Base-by-base conservation (phyloP, 257 asterid species). In the Parsonsia alboflavescens region DNA sequence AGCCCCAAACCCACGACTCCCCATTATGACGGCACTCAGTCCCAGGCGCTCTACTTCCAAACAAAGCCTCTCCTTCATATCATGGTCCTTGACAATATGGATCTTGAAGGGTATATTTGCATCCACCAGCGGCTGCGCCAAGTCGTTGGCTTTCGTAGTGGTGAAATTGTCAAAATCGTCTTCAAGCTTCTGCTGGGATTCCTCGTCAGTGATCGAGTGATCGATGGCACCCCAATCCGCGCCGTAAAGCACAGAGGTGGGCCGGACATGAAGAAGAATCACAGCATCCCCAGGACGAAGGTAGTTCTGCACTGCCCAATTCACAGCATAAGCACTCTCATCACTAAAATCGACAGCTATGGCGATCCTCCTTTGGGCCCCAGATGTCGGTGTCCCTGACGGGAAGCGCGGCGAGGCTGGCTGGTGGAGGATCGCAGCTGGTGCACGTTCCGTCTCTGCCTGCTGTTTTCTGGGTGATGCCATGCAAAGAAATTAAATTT, bases 341-440 rank as follows among this genome's bases (percentile, higher is more conserved):
- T 80, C 79, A 70, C 81, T 76, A 15, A 76, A 78, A 64, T 80
- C 84, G 70, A 80, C 84, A 2, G 81, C 76, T 70, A 80, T 76
- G 59, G 95, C 96, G 69, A 90, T 79, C 77, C 78, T 87, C 8
- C 94, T 86, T 28, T 88, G 80, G 17, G 89, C 85, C 3, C 93
- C 89, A 12, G 88, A 9, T 74, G 87, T 85, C 26, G 88, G 89
- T 5, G 88, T 85, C 22, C 85, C 86, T 61, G 86, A 53, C 6
- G 84, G 91, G 79, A 82, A 87, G 11, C 90, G 90, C 21, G 95
- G 95, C 56, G 95, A 87, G 9, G 92, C 88, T 2, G 92, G 93
- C 77, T 87, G 94, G 83, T 87, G 95, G 42, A 79, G 88, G 68
- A 77, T 83, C 56, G 84, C 91, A 12, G 91, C 50, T 65, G 85